These are phyloP conservation scores for Paradendryphiella salina DNA, from an alignment of 2,329 filamentous ascomycete species.

Conservation along the genomic window DNA sequence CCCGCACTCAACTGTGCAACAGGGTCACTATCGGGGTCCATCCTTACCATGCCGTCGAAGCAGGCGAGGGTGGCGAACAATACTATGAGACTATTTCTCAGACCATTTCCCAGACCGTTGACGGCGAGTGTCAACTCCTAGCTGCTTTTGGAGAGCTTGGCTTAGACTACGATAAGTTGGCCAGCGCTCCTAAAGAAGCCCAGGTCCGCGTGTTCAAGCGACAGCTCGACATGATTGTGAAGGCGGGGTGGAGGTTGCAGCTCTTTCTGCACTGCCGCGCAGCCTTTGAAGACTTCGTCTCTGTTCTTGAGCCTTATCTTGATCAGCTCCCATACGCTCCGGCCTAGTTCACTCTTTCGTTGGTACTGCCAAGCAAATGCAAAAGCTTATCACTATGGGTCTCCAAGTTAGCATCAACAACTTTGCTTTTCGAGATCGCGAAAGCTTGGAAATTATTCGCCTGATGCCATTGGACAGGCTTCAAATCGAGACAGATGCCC, in stretches of 20 bases:
- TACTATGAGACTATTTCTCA: conserved; percentile 36
- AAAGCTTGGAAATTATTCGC: conserved; percentile 50
- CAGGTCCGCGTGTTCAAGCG: conserved; percentile 49
- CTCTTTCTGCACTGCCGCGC: conserved; percentile 51
- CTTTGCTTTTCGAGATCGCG: conserved; percentile 50
- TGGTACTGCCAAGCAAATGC: conserved; percentile 49
- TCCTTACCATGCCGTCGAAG: conserved; percentile 55
- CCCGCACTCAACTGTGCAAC: too few relatives aligned
- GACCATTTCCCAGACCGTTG: conserved; percentile 24
- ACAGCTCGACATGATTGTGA: conserved; percentile 49
- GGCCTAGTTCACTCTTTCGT: conserved; percentile 51
- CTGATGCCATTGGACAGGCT: conserved; percentile 48
- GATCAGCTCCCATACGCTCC: conserved; percentile 37
- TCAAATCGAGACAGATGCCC: conserved; percentile 56
- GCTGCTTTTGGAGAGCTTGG: conserved; percentile 57
- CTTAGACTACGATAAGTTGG: conserved; percentile 55
- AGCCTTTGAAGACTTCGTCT: conserved; percentile 51
- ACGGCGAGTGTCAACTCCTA: conserved; percentile 32
- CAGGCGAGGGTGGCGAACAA: conserved; percentile 38
- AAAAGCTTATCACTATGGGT: conserved; percentile 43
- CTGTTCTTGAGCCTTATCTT: conserved; percentile 49
- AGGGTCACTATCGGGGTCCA: conserved; percentile 56
- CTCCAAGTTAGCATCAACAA: conserved; percentile 56
- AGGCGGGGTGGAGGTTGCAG: conserved; percentile 43
- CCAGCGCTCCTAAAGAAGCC: conserved; percentile 49